Base-by-base conservation (phyloP, 2,329 filamentous ascomycete genomes). In the Claviceps sp. region DNA sequence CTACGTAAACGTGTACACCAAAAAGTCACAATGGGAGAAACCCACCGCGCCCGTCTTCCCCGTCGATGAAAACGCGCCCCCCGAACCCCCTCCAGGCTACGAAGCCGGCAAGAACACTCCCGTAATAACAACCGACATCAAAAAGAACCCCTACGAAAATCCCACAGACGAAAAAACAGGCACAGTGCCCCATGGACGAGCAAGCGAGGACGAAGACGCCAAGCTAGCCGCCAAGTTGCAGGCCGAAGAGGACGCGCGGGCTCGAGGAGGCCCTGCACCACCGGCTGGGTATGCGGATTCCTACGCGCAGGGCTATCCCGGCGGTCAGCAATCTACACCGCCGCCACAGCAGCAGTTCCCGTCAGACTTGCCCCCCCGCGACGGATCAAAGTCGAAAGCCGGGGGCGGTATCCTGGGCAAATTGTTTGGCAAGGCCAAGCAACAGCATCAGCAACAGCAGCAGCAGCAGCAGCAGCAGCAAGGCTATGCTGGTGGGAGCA, bases 1-100 rank as follows among this genome's bases (percentile, higher is more conserved):
- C 78, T 96, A 86, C 71, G 86, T 95, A 54, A 93, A 96, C 71
- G 79, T 86, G 55, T 79, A 83, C 67, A 95, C 89, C 57, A 93
- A 93, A 62, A 77, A 85, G 64, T 95, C 90, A 5, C 86, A 91
- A 76, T 96, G 90, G 90, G 86, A 95, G 4, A 84, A 80, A 59
- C 89, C 89, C 17, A 87, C 82, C 39, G 76, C 76, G 50, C 83
- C 86, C 44, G 80, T 81, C 50, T 77, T 79, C 57, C 74, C 77
- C 16, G 67, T 75, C 7, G 66, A 64, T 29, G 66, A 63, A 29
- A 59, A 62, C 45, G 64, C 65, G 6, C 71, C 83, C 13, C 66
- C 73, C 5, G 85, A 80, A 39, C 75, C 83, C 3, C 86, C 86
- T 13, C 85, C 86, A 0, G 75, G 77, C 56, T 89, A 90, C 67